Percentiles rank a stretch among this genome's conserved stretches.
Evolutionary conservation across 2,329 filamentous ascomycete genomes (phyloP).

Genomic region (Pestalotiopsis sp.): DNA sequence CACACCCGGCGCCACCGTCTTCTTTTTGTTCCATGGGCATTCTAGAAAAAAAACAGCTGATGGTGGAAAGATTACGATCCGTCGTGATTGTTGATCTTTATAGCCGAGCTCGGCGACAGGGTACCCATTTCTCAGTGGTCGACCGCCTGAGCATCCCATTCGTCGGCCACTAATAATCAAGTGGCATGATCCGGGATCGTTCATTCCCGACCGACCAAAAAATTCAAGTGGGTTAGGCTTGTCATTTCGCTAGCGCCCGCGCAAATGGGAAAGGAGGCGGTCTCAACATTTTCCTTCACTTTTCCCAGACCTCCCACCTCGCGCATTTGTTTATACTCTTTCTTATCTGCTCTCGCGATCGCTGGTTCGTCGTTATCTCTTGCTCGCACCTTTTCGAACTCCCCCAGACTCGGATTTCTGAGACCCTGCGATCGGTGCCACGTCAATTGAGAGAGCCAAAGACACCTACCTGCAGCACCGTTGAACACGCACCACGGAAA

Average conservation of each 20-base stretch:
- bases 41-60: background rate
- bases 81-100: background rate
- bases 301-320: background rate
- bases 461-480: background rate
- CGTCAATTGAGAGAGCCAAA: background rate
- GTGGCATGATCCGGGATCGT: slow-evolving; percentile 3
- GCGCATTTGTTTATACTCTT: background rate
- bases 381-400: background rate
- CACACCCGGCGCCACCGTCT: background rate
- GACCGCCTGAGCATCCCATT: background rate
- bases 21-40: background rate
- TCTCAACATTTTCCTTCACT: background rate
- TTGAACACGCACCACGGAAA: background rate
- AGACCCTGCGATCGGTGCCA: background rate
- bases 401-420: background rate
- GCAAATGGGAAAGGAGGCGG: background rate
- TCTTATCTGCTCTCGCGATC: background rate
- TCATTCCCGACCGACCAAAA: background rate
- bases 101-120: background rate
- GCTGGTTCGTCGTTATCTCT: background rate
- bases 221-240: background rate
- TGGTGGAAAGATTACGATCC: background rate
- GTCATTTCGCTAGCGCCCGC: slow-evolving; percentile 1
- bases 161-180: background rate
- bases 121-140: background rate